phyloP scores from a whole-genome alignment of 306 rosid genomes.

The Vicia villosa region DNA sequence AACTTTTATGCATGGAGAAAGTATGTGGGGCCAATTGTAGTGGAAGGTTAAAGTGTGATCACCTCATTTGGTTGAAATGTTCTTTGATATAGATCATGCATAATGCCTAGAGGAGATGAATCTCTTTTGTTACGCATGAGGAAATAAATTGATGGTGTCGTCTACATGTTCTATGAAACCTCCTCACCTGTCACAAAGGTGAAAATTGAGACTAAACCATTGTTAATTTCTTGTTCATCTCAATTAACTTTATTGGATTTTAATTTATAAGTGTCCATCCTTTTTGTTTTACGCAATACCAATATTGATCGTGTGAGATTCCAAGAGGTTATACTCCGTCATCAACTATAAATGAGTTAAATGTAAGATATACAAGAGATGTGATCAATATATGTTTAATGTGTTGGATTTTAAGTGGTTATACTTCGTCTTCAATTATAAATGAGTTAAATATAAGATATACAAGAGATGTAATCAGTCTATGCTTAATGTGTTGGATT shows the following conservation, averaged over 20 bases:
- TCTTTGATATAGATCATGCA: slow-evolving; percentile 39
- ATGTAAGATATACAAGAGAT: too few species aligned
- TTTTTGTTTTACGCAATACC: background rate
- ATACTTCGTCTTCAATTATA: too few species aligned
- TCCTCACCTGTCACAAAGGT: background rate
- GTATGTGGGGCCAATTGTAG: slow-evolving; percentile 49
- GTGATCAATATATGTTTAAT: too few species aligned
- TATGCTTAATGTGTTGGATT: too few species aligned
- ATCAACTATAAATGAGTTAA: too few species aligned
- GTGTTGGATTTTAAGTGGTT: too few species aligned
- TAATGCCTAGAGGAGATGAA: slow-evolving; percentile 38
- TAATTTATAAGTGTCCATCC: background rate
- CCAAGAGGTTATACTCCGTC: too few species aligned
- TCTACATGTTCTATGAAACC: slow-evolving; percentile 16
- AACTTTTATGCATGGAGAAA: slow-evolving; percentile 42
- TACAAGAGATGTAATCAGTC: too few species aligned
- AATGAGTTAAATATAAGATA: too few species aligned
- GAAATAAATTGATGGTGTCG: slow-evolving; percentile 28
- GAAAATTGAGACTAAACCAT: background rate
- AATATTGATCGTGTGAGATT: too few species aligned
- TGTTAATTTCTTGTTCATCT: background rate
- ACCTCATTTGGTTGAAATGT: slow-evolving; percentile 43
- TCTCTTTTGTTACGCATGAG: slow-evolving; percentile 35
- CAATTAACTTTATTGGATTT: background rate
- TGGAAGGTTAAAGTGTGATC: slow-evolving; percentile 42